Base-by-base conservation (phyloP, 345 rosid species). In the Syzygium jambos region DNA sequence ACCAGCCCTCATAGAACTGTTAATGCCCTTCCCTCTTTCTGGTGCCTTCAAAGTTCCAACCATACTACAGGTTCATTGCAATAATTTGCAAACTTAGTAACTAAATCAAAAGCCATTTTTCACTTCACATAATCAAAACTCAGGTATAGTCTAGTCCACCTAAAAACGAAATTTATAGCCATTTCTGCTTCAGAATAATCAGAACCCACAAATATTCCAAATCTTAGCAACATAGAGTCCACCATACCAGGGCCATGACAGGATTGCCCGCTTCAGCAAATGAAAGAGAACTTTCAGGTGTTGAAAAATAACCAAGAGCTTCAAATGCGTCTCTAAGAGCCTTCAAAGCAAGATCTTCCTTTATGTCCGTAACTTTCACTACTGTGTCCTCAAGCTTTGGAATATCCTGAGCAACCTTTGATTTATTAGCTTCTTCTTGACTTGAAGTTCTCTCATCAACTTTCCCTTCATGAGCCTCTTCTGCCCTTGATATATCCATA, bases 251-350 rank as follows among this genome's bases (percentile, higher is more conserved):
- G 86, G 99, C 99, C 98, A 98, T 96, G 89, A 92, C 98, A 86
- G 99, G 99, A 89, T 96, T 96, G 90, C 99, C 99, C 84, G 93
- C 95, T 84, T 96, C 99, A 87, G 96, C 94, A 94, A 98, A 98
- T 91, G 99, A 95, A 82, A 93, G 89, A 17, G 91, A 89, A 84
- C 91, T 87, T 91, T 95, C 99, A 82, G 97, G 93, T 7, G 93
- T 90, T 86, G 92, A 88, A 86, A 80, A 84, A 92, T 95, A 93
- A 78, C 98, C 98, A 93, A 95, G 91, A 87, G 94, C 95, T 91
- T 95, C 97, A 91, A 98, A 95, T 88, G 99, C 98, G 90, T 96
- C 99, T 52, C 90, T 89, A 87, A 98, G 95, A 78, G 99, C 97
- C 89, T 92, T 90, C 86, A 98, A 88, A 57, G 97, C 95, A 89